Evolutionary conservation across 2,329 filamentous ascomycete species (phyloP), one percentile per base, ranked within the genome.

Genomic region (Apiospora marii): DNA sequence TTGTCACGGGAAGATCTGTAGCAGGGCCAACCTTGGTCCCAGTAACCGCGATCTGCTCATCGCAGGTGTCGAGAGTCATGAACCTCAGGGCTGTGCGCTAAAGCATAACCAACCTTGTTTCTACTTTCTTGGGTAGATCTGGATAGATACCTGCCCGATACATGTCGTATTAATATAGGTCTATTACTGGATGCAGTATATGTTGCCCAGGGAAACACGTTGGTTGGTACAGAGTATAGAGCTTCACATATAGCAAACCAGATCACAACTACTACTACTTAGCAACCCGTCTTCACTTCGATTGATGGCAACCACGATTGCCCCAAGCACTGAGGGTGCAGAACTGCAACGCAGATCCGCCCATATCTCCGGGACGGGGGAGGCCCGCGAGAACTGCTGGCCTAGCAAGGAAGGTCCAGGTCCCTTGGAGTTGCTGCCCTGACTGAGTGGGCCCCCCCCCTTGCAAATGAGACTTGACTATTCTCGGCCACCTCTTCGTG

Each of bases 321-420:
- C 14, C 27, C 24, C 51, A 53, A 53, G 51, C 24, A 53, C 48
- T 53, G 6, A 61, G 53, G 30, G 53, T 37, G 53, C 34, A 64
- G 58, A 64, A 34, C 19, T 64, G 34, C 34, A 41, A 64, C 58
- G 58, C 41, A 64, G 58, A 41, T 64, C 58, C 58, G 58, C 58
- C 19, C 58, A 13, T 64, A 64, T 64, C 58, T 64, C 58, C 58
- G 58, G 37, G 58, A n/a, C 34, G 34, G 58, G 58, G 58, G 58
- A 41, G 10, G 58, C 34, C 58, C 34, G 27, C 22, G 10, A 64
- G 34, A 41, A 41, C 37, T 41, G 37, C 7, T 41, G 34, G 34
- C 34, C 58, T 64, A 64, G 34, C 58, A 64, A 64, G 58, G 58
- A 64, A 64, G 58, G 58, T 14, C 19, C 58, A 64, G 34, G 58